These are phyloP conservation scores for Stagonosporopsis vannaccii DNA, from an alignment of 2,329 filamentous ascomycete genomes.

Conservation along the genomic window DNA sequence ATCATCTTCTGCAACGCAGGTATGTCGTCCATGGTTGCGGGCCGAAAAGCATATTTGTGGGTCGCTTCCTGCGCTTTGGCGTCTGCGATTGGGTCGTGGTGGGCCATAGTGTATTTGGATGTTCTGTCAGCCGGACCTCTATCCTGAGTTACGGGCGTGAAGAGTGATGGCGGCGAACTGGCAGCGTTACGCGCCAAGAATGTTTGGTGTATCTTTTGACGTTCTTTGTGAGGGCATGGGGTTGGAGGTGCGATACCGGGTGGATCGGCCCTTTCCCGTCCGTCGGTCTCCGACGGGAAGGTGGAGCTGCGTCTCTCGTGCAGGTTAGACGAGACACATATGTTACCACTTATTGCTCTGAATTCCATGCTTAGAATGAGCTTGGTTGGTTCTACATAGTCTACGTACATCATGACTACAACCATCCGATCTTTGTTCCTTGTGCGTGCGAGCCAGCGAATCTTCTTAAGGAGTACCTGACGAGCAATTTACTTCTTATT, in stretches of 20 bases:
- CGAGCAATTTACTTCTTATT: no score
- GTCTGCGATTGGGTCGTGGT: slow-evolving; percentile 36
- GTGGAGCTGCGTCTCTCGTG: neutral
- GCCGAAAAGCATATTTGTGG: slow-evolving; percentile 37
- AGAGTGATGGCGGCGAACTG: neutral
- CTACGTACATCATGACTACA: no score
- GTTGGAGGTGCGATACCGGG: slow-evolving; percentile 13
- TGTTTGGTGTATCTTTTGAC: neutral
- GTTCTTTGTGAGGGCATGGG: slow-evolving; percentile 2
- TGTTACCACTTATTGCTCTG: no score
- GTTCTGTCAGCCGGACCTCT: neutral
- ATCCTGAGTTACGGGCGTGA: neutral
- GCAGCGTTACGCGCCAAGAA: neutral
- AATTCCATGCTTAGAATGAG: no score
- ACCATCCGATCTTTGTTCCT: no score
- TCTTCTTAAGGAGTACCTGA: no score
- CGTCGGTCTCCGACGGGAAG: slow-evolving; percentile 15
- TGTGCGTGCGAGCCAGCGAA: no score
- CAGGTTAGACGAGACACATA: no score
- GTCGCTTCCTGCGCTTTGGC: slow-evolving; percentile 47
- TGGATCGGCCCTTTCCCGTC: slow-evolving; percentile 10
- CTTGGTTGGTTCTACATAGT: no score
- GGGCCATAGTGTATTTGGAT: neutral
- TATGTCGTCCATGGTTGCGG: slow-evolving; percentile 40
- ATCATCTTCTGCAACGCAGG: slow-evolving; percentile 42